phyloP scores from a whole-genome alignment of 139 green algal genomes.

The Volvox reticuliferus region DNA sequence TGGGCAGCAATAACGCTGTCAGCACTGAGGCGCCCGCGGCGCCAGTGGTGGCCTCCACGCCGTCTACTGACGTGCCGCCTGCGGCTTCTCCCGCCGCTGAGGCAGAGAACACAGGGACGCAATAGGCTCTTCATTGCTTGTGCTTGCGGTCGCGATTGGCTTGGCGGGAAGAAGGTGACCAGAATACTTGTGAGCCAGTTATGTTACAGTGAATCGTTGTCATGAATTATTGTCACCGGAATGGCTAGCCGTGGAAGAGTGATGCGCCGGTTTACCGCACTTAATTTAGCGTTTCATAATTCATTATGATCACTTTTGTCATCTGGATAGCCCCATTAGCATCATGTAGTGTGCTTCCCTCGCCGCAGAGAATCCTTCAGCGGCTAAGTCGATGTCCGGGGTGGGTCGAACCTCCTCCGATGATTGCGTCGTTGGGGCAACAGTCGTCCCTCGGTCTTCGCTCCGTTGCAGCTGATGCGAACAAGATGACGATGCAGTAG shows the following conservation, averaged over 20 bases:
- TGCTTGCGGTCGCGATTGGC: not conserved
- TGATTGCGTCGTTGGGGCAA: not conserved
- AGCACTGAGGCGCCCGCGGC: not conserved
- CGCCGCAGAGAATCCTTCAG: not conserved
- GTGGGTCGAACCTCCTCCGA: not conserved
- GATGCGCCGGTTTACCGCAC: no score
- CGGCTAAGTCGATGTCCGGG: conserved; percentile 3
- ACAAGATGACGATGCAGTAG: not conserved
- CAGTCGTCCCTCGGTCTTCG: not conserved
- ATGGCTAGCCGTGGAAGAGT: no score
- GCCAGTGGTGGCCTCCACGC: not conserved
- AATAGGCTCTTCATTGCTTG: not conserved
- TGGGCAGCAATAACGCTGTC: not conserved
- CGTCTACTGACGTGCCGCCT: no score
- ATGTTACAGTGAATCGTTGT: not conserved
- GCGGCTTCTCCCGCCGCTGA: not conserved
- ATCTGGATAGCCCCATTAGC: not conserved
- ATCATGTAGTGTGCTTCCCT: conserved; percentile 20
- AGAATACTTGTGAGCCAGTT: not conserved
- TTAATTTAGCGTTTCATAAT: no score
- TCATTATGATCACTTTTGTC: no score
- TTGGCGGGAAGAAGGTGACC: not conserved
- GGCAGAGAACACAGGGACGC: not conserved
- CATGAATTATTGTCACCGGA: not conserved
- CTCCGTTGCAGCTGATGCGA: not conserved